Evolutionary conservation across 1,139 yeast species (phyloP), one percentile per base, ranked within the genome.

Genomic region (Hyphopichia pseudoburtonii): DNA sequence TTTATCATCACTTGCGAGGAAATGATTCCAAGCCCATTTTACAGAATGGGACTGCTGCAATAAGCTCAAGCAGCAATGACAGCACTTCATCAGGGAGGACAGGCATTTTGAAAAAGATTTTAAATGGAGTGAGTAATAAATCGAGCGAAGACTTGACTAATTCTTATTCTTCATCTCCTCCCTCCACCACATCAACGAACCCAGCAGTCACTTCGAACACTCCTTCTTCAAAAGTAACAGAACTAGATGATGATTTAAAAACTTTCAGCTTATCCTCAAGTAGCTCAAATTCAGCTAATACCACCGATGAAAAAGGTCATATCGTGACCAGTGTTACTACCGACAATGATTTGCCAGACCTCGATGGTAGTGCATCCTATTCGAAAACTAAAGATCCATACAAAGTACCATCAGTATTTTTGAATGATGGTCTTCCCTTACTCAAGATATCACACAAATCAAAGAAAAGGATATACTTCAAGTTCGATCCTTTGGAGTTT

Each of bases 391-490:
- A 9, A 14, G 30, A 34, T 17, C 43, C 41, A 12, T 44, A 48
- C 19, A 48, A 45, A 33, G 49, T 57, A 11, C 54, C 60, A 1
- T 44, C 48, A 6, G 56, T 54, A 10, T 57, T 73, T 33, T 48
- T 66, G 10, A 64, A 64, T n/a, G 74, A 69, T 17, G 78, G 79
- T 0, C 44, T 76, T 32, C 66, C 75, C 5, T 52, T 86, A 41
- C 56, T 83, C 26, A 76, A 87, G 47, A 76, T 86, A 18, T 85
- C 95, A 2, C 83, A 78, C 38, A 80, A 79, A 46, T 85, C 88
- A 42, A 76, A 74, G 48, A 78, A 80, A 28, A 73, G 81, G 45
- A 60, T 70, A 3, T 50, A 52, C 28, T 50, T 71, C 17, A 57
- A 52, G 35, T 57, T 71, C 5, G 70, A 70, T 36, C 57, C 64